phyloP scores from a whole-genome alignment of 768 basidiomycete species.

The Tricholoma furcatifolium region DNA sequence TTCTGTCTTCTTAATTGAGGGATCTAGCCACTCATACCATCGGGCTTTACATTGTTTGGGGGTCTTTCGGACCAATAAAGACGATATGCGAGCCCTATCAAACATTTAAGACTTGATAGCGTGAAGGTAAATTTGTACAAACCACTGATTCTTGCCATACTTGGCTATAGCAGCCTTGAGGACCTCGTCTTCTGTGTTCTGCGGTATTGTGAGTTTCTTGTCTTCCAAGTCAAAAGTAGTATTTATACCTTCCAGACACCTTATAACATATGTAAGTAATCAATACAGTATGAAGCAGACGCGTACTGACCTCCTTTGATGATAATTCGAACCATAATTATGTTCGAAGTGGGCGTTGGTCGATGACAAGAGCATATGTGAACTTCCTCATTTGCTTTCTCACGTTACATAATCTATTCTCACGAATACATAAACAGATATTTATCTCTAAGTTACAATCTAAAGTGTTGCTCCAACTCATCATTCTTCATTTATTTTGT shows the following conservation, averaged over 20 bases:
- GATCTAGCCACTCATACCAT: constrained; percentile 99
- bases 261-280: constrained; percentile 23
- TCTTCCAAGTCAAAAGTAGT: neutral
- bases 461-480: constrained; percentile 1
- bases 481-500: constrained; percentile 51
- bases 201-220: constrained; percentile 1
- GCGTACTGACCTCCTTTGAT: constrained; percentile 77
- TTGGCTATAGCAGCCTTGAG: constrained; percentile 98
- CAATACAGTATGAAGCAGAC: neutral
- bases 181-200: constrained; percentile 98
- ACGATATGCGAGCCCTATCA: constrained; percentile 92
- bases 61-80: constrained; percentile 95
- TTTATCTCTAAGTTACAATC: neutral
- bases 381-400: neutral
- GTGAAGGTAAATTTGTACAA: constrained; percentile 13
- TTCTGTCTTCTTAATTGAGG: constrained; percentile 99
- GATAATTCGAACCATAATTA: constrained; percentile 80
- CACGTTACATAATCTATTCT: constrained; percentile 15
- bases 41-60: constrained; percentile 99
- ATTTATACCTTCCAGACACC: constrained; percentile 77
- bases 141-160: constrained; percentile 97
- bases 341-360: neutral
- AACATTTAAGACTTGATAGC: neutral
- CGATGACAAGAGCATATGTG: neutral
- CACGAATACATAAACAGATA: neutral